A percentile compares a stretch with the other conserved stretches of the same genome.
Conservation (phyloP, 2,329 filamentous ascomycete genomes). For the Fusarium chlamydosporum region DNA sequence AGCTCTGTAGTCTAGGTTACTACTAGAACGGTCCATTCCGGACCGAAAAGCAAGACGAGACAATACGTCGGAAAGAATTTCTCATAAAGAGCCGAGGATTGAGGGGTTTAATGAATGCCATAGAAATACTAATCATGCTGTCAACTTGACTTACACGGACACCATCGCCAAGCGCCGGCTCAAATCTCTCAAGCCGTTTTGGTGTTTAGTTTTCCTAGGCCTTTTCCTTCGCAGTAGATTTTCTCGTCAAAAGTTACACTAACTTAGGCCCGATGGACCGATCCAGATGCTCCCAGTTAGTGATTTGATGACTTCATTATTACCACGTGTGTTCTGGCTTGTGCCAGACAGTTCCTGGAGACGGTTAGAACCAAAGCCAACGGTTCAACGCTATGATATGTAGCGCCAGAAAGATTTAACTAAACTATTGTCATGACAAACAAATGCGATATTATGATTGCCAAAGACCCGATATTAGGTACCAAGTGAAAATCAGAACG, state of each 20-base stretch:
- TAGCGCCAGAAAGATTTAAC: background rate
- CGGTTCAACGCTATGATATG: slow-evolving; percentile 14
- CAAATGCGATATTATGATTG: slow-evolving; percentile 4
- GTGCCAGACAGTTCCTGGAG: slow-evolving; percentile 14
- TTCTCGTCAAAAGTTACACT: background rate
- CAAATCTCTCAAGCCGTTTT: slow-evolving; percentile 14
- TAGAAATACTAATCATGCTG: background rate
- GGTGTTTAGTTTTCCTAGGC: background rate
- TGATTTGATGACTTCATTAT: slow-evolving; percentile 32
- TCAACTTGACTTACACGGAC: slow-evolving; percentile 17
- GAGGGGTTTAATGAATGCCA: slow-evolving; percentile 27
- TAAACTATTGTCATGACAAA: slow-evolving; percentile 17
- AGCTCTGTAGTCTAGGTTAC: background rate
- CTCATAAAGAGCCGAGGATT: slow-evolving; percentile 14
- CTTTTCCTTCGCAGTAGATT: background rate
- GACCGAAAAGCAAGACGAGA: background rate
- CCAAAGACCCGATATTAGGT: background rate
- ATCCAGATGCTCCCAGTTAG: slow-evolving; percentile 18
- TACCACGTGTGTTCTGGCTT: slow-evolving; percentile 27
- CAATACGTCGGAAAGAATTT: background rate
- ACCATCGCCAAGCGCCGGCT: slow-evolving; percentile 13
- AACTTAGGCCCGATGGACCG: background rate
- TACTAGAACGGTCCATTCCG: background rate
- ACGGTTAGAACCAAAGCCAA: slow-evolving; percentile 20
- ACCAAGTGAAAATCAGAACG: background rate